Evolutionary conservation across 805 yeast species (phyloP).

Genomic region (Groenewaldozyma salmanticensis): DNA sequence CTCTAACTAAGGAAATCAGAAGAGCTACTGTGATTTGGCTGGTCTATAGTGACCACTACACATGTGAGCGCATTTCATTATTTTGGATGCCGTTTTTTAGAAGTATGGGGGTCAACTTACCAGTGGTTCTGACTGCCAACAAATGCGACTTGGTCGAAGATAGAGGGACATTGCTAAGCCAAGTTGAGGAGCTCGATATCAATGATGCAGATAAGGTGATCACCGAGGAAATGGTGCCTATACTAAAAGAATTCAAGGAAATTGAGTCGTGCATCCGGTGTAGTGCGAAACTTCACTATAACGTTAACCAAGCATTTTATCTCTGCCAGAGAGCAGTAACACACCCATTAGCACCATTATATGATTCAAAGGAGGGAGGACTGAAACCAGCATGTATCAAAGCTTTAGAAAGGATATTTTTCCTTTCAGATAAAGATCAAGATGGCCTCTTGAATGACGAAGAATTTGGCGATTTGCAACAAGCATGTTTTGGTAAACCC

Average conservation of each 20-base stretch:
- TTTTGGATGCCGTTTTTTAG: conserved; percentile 94
- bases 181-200: conserved; percentile 13
- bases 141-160: conserved; percentile 43
- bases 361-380: conserved; percentile 80
- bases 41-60: conserved; percentile 89
- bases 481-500: conserved; percentile 59
- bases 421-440: conserved; percentile 81
- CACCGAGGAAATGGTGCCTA: conserved; percentile 75
- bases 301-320: conserved; percentile 87
- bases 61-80: conserved; percentile 82
- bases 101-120: conserved; percentile 86
- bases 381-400: conserved; percentile 66
- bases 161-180: neutral
- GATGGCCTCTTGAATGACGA: conserved; percentile 68
- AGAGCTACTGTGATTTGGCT: conserved; percentile 88
- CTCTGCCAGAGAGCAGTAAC: conserved; percentile 88
- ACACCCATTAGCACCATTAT: conserved; percentile 86
- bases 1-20: conserved; percentile 63
- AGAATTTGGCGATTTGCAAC: conserved; percentile 64
- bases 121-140: conserved; percentile 85
- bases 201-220: conserved; percentile 36
- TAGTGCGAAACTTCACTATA: conserved; percentile 73
- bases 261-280: conserved; percentile 86
- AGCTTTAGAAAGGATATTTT: conserved; percentile 73
- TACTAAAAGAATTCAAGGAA: conserved; percentile 85